Evolutionary conservation across 116 monocot genomes (phyloP).

Genomic region (Trichopus zeylanicus): DNA sequence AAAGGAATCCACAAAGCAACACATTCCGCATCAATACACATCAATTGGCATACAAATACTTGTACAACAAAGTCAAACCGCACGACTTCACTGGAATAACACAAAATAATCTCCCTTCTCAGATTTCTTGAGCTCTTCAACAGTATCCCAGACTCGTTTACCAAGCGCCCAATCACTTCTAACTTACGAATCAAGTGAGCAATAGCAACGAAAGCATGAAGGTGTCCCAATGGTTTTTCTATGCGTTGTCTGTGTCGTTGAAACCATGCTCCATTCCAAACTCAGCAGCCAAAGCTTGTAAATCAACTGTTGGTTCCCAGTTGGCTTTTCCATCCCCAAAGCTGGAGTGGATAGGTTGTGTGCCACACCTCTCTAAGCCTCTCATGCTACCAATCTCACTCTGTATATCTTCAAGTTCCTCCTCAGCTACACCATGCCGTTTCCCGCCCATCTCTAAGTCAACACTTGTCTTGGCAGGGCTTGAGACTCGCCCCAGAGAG

Average conservation of each 20-base stretch:
- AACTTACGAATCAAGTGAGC: too few relatives aligned
- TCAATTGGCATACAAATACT: too few relatives aligned
- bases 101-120: too few relatives aligned
- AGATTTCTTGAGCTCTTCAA: too few relatives aligned
- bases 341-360: slow-evolving; percentile 29
- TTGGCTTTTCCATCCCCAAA: slow-evolving; percentile 24
- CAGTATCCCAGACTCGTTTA: too few relatives aligned
- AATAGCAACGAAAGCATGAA: too few relatives aligned
- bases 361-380: slow-evolving; percentile 32
- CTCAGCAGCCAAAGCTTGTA: slow-evolving; percentile 42
- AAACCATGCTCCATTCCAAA: slow-evolving; percentile 41
- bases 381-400: slow-evolving; percentile 45
- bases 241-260: slow-evolving; percentile 25
- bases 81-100: too few relatives aligned
- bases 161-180: too few relatives aligned
- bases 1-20: too few relatives aligned
- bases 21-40: too few relatives aligned
- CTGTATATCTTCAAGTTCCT: slow-evolving; percentile 75
- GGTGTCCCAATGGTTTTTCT: slow-evolving; percentile 5
- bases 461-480: slow-evolving; percentile 35
- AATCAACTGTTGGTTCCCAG: slow-evolving; percentile 53
- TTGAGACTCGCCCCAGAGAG: slow-evolving; percentile 15
- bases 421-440: slow-evolving; percentile 27
- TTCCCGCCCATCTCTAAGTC: slow-evolving; percentile 58
- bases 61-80: too few relatives aligned